Conservation (phyloP, 164 flowering plant genomes). For the Umbilicus rupestris region DNA sequence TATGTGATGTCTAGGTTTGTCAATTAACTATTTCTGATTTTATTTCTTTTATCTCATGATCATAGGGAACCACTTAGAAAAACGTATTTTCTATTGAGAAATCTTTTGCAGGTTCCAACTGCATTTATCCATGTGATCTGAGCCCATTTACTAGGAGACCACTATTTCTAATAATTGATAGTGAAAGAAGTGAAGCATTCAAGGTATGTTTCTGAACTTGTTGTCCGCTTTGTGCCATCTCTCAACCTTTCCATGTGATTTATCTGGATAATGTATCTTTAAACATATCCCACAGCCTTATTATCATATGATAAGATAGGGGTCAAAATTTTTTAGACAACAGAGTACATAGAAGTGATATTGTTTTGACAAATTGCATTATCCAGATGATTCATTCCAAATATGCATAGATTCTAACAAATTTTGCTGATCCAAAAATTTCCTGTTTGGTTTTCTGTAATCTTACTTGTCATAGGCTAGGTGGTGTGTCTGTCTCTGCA, state of each 20-base stretch:
- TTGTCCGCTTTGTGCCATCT: background rate
- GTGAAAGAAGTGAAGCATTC: slow-evolving; percentile 72
- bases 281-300: background rate
- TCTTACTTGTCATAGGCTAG: background rate
- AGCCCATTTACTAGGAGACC: slow-evolving; percentile 95
- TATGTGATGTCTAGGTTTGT: background rate
- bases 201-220: slow-evolving; percentile 43
- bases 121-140: slow-evolving; percentile 73
- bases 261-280: background rate
- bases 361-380: too few relatives aligned
- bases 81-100: background rate
- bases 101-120: slow-evolving; percentile 49
- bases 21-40: background rate
- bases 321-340: background rate
- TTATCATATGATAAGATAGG: background rate
- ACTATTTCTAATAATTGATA: slow-evolving; percentile 70
- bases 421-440: background rate
- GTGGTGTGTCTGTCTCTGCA: background rate
- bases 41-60: background rate
- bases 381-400: too few relatives aligned
- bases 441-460: background rate
- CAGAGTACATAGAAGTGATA: background rate
- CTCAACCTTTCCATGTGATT: background rate
- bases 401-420: background rate
- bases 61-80: background rate